Conservation (phyloP, 768 basidiomycete genomes). For the Candolleomyces aberdarensis region DNA sequence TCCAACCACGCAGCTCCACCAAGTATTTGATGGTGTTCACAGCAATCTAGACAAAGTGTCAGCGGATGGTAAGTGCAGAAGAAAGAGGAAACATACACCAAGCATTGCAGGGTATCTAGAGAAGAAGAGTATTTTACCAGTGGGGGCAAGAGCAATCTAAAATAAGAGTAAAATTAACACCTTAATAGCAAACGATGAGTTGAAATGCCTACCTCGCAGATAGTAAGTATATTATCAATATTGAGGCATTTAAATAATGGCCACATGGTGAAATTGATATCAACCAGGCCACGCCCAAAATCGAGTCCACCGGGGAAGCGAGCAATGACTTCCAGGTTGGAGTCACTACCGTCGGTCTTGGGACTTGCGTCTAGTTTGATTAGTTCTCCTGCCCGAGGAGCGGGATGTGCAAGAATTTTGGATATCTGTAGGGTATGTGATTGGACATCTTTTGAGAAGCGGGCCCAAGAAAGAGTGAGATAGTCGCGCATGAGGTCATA, state of each 20-base stretch:
- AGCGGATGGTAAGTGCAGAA: background rate
- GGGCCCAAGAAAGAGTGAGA: conserved; percentile 92
- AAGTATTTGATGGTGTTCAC: conserved; percentile 91
- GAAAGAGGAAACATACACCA: conserved; percentile 46
- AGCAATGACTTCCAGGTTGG: conserved; percentile 76
- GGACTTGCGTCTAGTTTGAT: conserved; percentile 84
- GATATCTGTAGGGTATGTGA: conserved; percentile 89
- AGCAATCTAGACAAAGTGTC: conserved; percentile 53
- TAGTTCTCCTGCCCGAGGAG: conserved; percentile 83
- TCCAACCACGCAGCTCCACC: conserved; percentile 92
- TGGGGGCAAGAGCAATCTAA: conserved; percentile 82
- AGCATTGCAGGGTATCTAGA: conserved; percentile 91
- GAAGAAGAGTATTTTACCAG: conserved; percentile 83
- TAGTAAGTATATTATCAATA: conserved; percentile 89
- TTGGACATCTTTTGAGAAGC: conserved; percentile 91
- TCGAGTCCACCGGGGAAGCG: conserved; percentile 93
- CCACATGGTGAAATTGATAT: conserved; percentile 97
- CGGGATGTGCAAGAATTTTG: conserved; percentile 83
- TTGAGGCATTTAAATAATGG: conserved; percentile 91
- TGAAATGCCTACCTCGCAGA: conserved; percentile 66
- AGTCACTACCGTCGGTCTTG: conserved; percentile 47
- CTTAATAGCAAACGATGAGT: background rate
- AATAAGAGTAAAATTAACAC: conserved; percentile 21
- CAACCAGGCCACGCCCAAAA: conserved; percentile 86
- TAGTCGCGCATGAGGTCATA: conserved; percentile 96